Evolutionary conservation across 2,329 filamentous ascomycete species (phyloP).

Genomic region (Eutypa lata): DNA sequence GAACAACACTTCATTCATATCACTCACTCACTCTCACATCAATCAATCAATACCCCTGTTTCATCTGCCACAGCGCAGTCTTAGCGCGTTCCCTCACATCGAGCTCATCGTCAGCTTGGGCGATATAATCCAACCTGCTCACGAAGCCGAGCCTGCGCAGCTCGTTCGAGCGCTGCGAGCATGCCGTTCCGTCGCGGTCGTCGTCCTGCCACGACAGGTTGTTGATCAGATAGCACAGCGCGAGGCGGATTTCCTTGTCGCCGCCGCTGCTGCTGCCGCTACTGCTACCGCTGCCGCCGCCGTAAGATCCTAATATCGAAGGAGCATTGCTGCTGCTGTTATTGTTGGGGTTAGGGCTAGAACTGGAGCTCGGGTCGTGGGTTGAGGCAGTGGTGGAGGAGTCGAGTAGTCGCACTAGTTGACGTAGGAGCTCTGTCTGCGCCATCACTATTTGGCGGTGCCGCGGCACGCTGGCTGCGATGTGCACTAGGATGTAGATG

Average conservation of each 20-base stretch:
- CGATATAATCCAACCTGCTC: constrained; percentile 59
- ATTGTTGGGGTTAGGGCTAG: background rate
- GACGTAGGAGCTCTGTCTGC: constrained; percentile 72
- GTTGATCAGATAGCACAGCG: constrained; percentile 78
- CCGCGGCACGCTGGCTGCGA: constrained; percentile 75
- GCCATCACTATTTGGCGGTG: constrained; percentile 76
- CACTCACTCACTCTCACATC: too few species aligned
- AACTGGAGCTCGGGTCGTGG: background rate
- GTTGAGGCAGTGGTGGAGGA: background rate
- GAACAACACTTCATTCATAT: too few species aligned
- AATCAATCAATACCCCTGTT: constrained; percentile 19
- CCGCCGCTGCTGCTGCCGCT: constrained; percentile 19
- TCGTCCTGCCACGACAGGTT: constrained; percentile 86
- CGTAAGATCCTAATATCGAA: too few species aligned
- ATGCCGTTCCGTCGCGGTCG: constrained; percentile 60
- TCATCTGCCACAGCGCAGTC: constrained; percentile 72
- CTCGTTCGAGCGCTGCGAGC: constrained; percentile 63
- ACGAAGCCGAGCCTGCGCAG: constrained; percentile 71
- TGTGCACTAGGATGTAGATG: constrained; percentile 80
- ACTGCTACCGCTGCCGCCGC: background rate
- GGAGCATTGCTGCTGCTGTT: background rate
- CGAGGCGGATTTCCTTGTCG: constrained; percentile 70
- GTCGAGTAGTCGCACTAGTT: constrained; percentile 69
- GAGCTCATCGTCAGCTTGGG: constrained; percentile 66
- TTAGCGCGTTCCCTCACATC: constrained; percentile 85